Evolutionary conservation across 2,329 filamentous ascomycete species (phyloP).

Genomic region (Cercospora citrullina): DNA sequence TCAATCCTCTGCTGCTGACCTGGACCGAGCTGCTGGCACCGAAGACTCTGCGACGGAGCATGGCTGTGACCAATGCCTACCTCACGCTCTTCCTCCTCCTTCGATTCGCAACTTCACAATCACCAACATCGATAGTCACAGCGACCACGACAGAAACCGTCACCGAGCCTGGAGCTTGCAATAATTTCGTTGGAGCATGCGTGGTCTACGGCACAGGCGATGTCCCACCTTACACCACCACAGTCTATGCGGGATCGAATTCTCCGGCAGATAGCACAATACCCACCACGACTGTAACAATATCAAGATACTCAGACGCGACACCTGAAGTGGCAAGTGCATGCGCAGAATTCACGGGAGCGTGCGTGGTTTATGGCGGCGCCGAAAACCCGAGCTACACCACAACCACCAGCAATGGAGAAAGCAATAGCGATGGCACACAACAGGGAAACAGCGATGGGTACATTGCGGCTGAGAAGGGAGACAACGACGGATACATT

Average conservation of each 20-base stretch:
- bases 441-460: slow-evolving; percentile 17
- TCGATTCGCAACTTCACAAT: slow-evolving; percentile 5
- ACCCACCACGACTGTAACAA: slow-evolving; percentile 19
- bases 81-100: background rate
- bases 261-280: background rate
- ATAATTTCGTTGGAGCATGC: slow-evolving; percentile 22
- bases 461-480: slow-evolving; percentile 17
- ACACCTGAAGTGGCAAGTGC: slow-evolving; percentile 13
- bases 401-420: slow-evolving; percentile 12
- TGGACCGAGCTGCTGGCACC: background rate
- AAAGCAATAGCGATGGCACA: slow-evolving; percentile 2
- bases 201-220: slow-evolving; percentile 19
- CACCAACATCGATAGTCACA: slow-evolving; percentile 18
- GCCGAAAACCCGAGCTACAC: slow-evolving; percentile 8
- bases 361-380: slow-evolving; percentile 26
- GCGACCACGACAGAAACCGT: slow-evolving; percentile 19
- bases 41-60: background rate
- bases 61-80: background rate
- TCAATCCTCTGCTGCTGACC: background rate
- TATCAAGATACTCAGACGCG: slow-evolving; percentile 8
- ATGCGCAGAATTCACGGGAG: slow-evolving; percentile 23
- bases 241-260: slow-evolving; percentile 10
- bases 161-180: slow-evolving; percentile 16
- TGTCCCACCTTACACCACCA: slow-evolving; percentile 15
- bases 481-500: slow-evolving; percentile 19